phyloP scores from a whole-genome alignment of 148 eudicot genomes.

The Agrostemma githago region DNA sequence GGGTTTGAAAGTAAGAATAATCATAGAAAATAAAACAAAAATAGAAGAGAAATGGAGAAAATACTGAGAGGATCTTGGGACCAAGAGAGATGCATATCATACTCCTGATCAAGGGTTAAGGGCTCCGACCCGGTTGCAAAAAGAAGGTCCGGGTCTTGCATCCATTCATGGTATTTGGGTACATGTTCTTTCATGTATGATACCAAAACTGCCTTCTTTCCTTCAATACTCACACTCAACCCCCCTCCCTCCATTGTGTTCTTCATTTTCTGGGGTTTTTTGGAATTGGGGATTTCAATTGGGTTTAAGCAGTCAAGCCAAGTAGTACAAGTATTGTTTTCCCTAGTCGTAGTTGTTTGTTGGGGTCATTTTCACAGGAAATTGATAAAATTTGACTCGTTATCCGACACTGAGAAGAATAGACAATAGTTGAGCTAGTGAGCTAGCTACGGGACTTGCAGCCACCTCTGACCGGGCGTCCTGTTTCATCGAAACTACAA shows the following conservation, averaged over 20 bases:
- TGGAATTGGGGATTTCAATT: too few species aligned
- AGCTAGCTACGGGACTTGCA: too few species aligned
- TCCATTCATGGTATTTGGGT: constrained; percentile 74
- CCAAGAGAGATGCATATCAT: constrained; percentile 93
- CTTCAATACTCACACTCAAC: constrained; percentile 47
- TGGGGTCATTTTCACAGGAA: too few species aligned
- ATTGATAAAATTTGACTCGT: too few species aligned
- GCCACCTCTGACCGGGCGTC: too few species aligned
- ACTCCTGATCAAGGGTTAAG: constrained; percentile 69
- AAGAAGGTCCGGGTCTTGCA: constrained; percentile 80
- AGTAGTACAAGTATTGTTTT: too few species aligned
- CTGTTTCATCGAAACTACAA: too few species aligned
- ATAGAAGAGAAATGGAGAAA: background rate
- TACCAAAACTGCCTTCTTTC: constrained; percentile 66
- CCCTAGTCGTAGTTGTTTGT: too few species aligned
- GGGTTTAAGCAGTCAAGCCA: too few species aligned
- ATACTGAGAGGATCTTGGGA: constrained; percentile 72
- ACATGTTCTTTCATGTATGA: constrained; percentile 85
- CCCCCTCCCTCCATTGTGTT: background rate
- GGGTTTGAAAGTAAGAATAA: background rate
- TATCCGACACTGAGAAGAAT: too few species aligned
- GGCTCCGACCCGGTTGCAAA: constrained; percentile 89
- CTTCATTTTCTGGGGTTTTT: background rate
- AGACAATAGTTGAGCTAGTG: too few species aligned
- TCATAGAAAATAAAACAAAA: background rate